Conservation (phyloP, 345 rosid genomes). For the Luvunga scandens region DNA sequence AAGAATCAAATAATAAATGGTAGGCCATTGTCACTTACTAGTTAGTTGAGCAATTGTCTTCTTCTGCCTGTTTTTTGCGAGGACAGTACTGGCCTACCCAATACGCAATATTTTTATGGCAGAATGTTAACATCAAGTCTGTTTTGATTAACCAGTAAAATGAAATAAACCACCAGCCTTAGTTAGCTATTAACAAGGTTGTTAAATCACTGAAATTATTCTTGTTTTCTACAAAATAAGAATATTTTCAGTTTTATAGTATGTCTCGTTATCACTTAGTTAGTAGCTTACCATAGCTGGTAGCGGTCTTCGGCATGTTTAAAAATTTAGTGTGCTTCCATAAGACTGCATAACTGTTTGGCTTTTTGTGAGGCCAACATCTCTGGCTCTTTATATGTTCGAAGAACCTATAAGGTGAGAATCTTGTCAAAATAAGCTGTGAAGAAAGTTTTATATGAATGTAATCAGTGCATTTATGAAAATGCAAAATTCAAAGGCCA, state of each 20-base stretch:
- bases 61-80: neutral
- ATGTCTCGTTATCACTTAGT: neutral
- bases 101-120: neutral
- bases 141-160: neutral
- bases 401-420: no score
- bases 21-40: neutral
- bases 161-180: neutral
- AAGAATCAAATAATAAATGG: neutral
- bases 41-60: slow-evolving; percentile 1
- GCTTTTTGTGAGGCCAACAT: no score
- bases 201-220: neutral
- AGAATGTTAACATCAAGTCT: neutral
- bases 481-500: neutral
- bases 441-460: no score
- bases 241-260: neutral
- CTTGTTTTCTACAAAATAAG: neutral
- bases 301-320: neutral
- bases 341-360: no score
- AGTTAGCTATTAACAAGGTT: neutral
- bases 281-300: neutral
- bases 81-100: neutral
- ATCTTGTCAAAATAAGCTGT: no score
- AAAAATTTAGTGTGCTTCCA: neutral
- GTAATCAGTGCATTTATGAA: neutral
- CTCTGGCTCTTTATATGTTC: no score